phyloP scores from a whole-genome alignment of 2,329 filamentous ascomycete genomes.

The Colletotrichum falcatum region DNA sequence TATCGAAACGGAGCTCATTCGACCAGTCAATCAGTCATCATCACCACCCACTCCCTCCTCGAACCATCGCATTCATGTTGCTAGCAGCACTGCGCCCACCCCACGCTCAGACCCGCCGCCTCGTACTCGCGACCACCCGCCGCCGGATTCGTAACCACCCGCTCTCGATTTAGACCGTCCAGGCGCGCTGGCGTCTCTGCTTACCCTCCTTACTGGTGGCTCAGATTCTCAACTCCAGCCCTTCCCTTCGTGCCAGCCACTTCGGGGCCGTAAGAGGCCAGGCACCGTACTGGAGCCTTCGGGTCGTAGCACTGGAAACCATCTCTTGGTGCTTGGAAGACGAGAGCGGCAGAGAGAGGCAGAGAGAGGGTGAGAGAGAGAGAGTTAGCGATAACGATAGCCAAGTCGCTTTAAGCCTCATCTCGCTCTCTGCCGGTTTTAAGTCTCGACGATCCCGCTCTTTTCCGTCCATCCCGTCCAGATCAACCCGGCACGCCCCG shows the following conservation, averaged over 20 bases:
- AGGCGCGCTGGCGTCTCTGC: slow-evolving; percentile 10
- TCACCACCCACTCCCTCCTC: background rate
- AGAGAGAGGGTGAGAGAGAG: background rate
- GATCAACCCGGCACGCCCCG: slow-evolving; percentile 3
- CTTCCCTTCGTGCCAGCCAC: slow-evolving; percentile 7
- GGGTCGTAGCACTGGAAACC: background rate
- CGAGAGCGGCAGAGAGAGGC: background rate
- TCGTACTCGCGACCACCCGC: slow-evolving; percentile 7
- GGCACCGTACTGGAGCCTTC: background rate
- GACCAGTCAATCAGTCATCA: background rate
- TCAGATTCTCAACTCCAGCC: slow-evolving; percentile 11
- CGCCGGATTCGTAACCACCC: slow-evolving; percentile 13
- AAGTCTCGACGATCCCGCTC: slow-evolving; percentile 8
- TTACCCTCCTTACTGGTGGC: slow-evolving; percentile 3
- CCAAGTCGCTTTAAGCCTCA: slow-evolving; percentile 12
- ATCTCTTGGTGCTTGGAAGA: background rate
- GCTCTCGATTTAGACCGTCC: slow-evolving; percentile 22
- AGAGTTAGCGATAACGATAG: background rate
- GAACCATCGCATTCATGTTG: slow-evolving; percentile 21
- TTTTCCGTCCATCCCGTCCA: slow-evolving; percentile 16
- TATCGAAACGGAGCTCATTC: background rate
- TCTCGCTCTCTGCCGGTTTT: slow-evolving; percentile 1
- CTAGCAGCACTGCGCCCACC: background rate
- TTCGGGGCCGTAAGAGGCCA: background rate
- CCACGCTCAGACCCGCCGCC: slow-evolving; percentile 20